Evolutionary conservation across 768 basidiomycete species (phyloP).

Genomic region (Collybiopsis confluens): DNA sequence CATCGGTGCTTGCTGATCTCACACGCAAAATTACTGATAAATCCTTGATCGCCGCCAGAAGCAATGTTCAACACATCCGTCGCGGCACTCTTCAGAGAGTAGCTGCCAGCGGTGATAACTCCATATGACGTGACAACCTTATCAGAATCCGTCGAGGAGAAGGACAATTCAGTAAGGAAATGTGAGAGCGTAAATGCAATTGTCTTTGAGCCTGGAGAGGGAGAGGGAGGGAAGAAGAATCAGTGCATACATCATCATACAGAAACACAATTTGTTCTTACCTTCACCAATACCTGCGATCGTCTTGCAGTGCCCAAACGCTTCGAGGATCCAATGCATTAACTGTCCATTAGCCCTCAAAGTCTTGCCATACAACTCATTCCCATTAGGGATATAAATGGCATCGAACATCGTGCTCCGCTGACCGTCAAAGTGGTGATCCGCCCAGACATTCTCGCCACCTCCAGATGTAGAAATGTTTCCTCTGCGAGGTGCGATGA

Average conservation of each 20-base stretch:
- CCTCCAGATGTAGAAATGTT: constrained; percentile 37
- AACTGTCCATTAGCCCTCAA: constrained; percentile 62
- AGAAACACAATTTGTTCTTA: too few relatives aligned
- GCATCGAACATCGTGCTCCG: constrained; percentile 86
- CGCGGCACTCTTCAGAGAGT: constrained; percentile 33
- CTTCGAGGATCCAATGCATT: constrained; percentile 81
- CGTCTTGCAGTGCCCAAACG: constrained; percentile 82
- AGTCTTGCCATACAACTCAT: constrained; percentile 45
- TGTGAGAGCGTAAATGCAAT: constrained; percentile 37
- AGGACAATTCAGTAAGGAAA: constrained; percentile 39
- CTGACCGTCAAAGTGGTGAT: constrained; percentile 75
- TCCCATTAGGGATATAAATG: constrained; percentile 70
- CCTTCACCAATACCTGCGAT: constrained; percentile 76
- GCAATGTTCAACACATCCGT: constrained; percentile 39
- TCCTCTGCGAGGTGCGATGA: constrained; percentile 68
- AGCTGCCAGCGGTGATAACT: constrained; percentile 58
- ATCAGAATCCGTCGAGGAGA: constrained; percentile 26
- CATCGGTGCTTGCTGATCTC: constrained; percentile 67
- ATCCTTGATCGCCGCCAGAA: constrained; percentile 42
- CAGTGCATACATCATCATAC: too few relatives aligned
- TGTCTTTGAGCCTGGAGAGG: constrained; percentile 41
- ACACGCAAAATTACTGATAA: constrained; percentile 53
- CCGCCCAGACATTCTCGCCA: constrained; percentile 38
- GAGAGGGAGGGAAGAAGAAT: neutral
- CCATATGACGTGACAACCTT: constrained; percentile 56